These are phyloP conservation scores for Aspergillus felis DNA, from an alignment of 2,329 filamentous ascomycete genomes.

Conservation along the genomic window DNA sequence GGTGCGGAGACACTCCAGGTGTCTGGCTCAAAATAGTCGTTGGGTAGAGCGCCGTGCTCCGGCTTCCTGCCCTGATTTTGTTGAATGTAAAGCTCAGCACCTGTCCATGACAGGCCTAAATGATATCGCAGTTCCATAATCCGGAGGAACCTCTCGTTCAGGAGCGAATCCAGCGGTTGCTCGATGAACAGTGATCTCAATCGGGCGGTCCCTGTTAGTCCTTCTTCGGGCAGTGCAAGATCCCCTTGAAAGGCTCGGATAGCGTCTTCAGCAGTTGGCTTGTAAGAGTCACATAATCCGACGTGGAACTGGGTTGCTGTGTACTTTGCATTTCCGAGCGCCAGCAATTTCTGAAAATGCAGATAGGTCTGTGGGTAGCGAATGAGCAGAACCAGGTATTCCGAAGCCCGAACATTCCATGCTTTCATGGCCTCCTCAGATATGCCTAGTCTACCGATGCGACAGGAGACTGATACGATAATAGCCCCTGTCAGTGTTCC, in stretches of 20 bases:
- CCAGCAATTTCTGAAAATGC: conserved; percentile 52
- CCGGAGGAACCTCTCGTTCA: conserved; percentile 61
- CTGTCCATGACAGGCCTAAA: conserved; percentile 60
- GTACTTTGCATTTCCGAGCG: conserved; percentile 34
- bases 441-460: conserved; percentile 66
- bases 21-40: conserved; percentile 21
- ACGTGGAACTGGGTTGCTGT: conserved; percentile 58
- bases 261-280: conserved; percentile 59
- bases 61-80: conserved; percentile 39
- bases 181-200: conserved; percentile 66
- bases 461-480: conserved; percentile 65
- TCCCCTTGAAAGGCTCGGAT: conserved; percentile 45
- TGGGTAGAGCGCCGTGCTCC: neutral
- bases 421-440: conserved; percentile 71
- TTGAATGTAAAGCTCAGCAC: conserved; percentile 59
- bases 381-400: conserved; percentile 72
- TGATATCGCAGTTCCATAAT: conserved; percentile 58
- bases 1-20: conserved; percentile 29
- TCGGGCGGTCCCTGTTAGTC: conserved; percentile 15
- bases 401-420: conserved; percentile 64
- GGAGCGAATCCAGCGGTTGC: conserved; percentile 62
- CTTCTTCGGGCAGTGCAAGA: neutral
- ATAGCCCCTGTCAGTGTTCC: conserved; percentile 49
- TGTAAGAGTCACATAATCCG: conserved; percentile 68
- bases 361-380: conserved; percentile 61